phyloP scores from a whole-genome alignment of 768 basidiomycete genomes.

The Kwoniella sp. region DNA sequence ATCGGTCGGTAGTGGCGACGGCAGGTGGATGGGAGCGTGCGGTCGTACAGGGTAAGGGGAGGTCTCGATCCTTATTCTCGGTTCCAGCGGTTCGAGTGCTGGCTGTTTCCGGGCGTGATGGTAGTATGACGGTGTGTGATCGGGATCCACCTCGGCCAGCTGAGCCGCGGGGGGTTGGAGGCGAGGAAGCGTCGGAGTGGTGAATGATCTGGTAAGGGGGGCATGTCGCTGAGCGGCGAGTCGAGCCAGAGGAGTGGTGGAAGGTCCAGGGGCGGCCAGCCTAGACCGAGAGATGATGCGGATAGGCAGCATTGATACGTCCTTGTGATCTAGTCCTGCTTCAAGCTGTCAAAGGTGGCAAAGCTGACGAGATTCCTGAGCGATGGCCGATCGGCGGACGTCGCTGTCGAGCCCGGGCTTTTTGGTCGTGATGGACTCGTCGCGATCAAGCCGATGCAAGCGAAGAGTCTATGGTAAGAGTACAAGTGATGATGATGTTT shows the following conservation, averaged over 20 bases:
- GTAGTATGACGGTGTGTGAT: slow-evolving; percentile 15
- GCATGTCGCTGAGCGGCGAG: background rate
- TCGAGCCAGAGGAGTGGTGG: background rate
- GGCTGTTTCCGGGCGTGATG: slow-evolving; percentile 13
- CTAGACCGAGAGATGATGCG: slow-evolving; percentile 3
- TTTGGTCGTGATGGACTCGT: too few relatives aligned
- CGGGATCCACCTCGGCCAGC: slow-evolving; percentile 23
- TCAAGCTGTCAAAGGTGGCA: background rate
- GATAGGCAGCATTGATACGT: slow-evolving; percentile 4
- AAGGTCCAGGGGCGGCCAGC: background rate
- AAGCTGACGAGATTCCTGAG: too few relatives aligned
- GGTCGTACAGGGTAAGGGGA: slow-evolving; percentile 13
- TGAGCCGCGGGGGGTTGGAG: slow-evolving; percentile 30
- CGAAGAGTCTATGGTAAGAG: too few relatives aligned
- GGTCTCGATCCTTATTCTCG: slow-evolving; percentile 7
- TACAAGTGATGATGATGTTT: too few relatives aligned
- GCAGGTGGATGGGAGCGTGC: slow-evolving; percentile 17
- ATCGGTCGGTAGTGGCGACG: slow-evolving; percentile 30
- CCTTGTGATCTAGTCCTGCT: background rate
- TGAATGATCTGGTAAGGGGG: slow-evolving; percentile 9
- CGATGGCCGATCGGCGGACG: too few relatives aligned
- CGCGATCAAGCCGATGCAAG: too few relatives aligned
- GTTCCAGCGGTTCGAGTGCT: slow-evolving; percentile 16
- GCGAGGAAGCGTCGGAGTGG: slow-evolving; percentile 14
- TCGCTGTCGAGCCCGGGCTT: too few relatives aligned